Conservation (phyloP, 2,329 filamentous ascomycete genomes). For the Nectriaceae sp. region DNA sequence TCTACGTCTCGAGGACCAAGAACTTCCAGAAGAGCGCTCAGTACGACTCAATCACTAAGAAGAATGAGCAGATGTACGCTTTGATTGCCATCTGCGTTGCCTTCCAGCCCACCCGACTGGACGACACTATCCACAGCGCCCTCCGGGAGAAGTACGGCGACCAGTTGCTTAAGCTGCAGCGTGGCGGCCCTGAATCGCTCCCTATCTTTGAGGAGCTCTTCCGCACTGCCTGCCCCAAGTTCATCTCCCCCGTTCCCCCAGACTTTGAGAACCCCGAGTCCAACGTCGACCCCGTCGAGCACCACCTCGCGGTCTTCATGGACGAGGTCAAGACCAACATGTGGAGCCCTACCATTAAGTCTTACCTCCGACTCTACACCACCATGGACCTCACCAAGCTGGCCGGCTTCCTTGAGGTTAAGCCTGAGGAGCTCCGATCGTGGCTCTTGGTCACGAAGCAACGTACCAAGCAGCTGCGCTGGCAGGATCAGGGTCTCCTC, state of each 20-base stretch:
- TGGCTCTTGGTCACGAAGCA: slow-evolving; percentile 99
- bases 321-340: slow-evolving; percentile 99
- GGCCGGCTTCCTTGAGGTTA: slow-evolving; percentile 93
- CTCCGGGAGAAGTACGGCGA: slow-evolving; percentile 99
- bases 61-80: slow-evolving; percentile 99
- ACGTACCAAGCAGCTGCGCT: slow-evolving; percentile 93
- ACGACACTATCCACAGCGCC: slow-evolving; percentile 98
- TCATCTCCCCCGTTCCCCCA: slow-evolving; percentile 95
- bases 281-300: slow-evolving; percentile 96
- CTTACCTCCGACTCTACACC: slow-evolving; percentile 97
- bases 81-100: slow-evolving; percentile 98
- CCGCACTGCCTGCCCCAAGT: slow-evolving; percentile 96
- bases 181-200: slow-evolving; percentile 90
- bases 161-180: slow-evolving; percentile 95
- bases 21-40: slow-evolving; percentile 99
- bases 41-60: slow-evolving; percentile 99
- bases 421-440: slow-evolving; percentile 91
- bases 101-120: slow-evolving; percentile 93
- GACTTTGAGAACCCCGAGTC: slow-evolving; percentile 96
- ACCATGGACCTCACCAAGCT: slow-evolving; percentile 99
- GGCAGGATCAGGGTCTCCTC: slow-evolving; percentile 82
- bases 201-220: slow-evolving; percentile 99
- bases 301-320: slow-evolving; percentile 98
- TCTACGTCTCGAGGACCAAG: slow-evolving; percentile 98
- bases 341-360: slow-evolving; percentile 96